Evolutionary conservation across 768 basidiomycete genomes (phyloP).

Genomic region (Lactifluus pinguis): DNA sequence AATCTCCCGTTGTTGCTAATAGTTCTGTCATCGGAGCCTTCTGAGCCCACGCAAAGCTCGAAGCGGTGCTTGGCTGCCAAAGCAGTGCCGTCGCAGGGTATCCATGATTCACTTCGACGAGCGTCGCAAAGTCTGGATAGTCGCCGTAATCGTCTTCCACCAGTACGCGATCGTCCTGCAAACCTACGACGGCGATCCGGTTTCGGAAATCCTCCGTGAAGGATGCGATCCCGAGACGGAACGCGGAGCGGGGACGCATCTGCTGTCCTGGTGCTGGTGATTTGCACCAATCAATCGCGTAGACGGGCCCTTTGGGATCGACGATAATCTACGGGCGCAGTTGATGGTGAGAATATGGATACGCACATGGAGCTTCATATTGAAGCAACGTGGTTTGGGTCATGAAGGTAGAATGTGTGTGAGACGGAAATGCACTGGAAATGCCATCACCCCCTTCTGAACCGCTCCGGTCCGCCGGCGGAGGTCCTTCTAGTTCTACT

Average conservation of each 20-base stretch:
- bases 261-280: constrained; percentile 66
- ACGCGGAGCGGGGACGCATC: constrained; percentile 63
- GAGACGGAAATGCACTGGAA: not conserved
- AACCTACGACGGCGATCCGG: constrained; percentile 67
- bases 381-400: constrained; percentile 65
- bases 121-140: constrained; percentile 78
- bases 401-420: constrained; percentile 31
- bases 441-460: not conserved
- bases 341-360: not conserved
- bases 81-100: constrained; percentile 91
- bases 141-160: constrained; percentile 77
- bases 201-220: constrained; percentile 80
- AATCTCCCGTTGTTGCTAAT: constrained; percentile 90
- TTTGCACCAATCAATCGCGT: constrained; percentile 85
- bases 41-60: constrained; percentile 57
- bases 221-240: constrained; percentile 80
- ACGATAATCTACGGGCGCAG: not conserved
- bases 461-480: not conserved
- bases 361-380: constrained; percentile 81
- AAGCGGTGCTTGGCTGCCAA: constrained; percentile 79
- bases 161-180: constrained; percentile 81
- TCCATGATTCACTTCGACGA: constrained; percentile 77
- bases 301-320: constrained; percentile 61
- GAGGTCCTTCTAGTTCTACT: too few relatives aligned
- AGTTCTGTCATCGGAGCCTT: constrained; percentile 65